Base-by-base conservation (phyloP, 1,284 basidiomycete species). In the Trichosporon sp. region DNA sequence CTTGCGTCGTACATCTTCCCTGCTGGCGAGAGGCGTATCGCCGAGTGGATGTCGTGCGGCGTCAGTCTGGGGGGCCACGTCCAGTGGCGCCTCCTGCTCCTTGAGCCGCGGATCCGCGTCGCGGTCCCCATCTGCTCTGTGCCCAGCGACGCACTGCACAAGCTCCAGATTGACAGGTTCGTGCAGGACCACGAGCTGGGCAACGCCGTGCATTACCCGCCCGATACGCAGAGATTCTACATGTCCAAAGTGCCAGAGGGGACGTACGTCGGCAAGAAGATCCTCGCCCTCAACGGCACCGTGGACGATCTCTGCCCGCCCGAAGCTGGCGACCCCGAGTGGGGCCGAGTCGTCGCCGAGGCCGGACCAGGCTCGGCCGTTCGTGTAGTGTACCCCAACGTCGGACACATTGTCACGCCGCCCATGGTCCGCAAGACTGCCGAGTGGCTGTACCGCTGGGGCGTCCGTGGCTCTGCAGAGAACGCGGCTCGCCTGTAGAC, bases 1-100 rank as follows among this genome's bases (percentile, higher is more conserved):
- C 81, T 95, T 2, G 86, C 88, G 0, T 74, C 86, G 1, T 90
- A 88, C 75, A 78, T 95, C n/a, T 95, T 89, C 74, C 91, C 91
- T 0, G 72, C 81, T 19, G 86, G 82, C 11, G 87, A 92, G 68
- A 82, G 86, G 11, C 77, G 71, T 3, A 85, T 95, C 46, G 82
- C 81, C 5, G 83, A 86, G 64, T 94, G 88, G 86, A 86, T 87
- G 29, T 73, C 78, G 16, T 80, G 81, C 0, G 84, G 84, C 7
- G 78, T 83, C 58, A 82, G 80, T 1, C 76, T 85, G 0, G 84
- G 84, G 8, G 84, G 77, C 2, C 58, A 59, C 40, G 29, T 59
- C 44, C 33, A 34, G 11, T 59, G 58, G 58, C 58, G 58, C 58
- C 32, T 59, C 44, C 58, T 59, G 5, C 11, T 23, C 19, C 44